phyloP scores from a whole-genome alignment of 257 asterid genomes.

The Jasminum sambac region DNA sequence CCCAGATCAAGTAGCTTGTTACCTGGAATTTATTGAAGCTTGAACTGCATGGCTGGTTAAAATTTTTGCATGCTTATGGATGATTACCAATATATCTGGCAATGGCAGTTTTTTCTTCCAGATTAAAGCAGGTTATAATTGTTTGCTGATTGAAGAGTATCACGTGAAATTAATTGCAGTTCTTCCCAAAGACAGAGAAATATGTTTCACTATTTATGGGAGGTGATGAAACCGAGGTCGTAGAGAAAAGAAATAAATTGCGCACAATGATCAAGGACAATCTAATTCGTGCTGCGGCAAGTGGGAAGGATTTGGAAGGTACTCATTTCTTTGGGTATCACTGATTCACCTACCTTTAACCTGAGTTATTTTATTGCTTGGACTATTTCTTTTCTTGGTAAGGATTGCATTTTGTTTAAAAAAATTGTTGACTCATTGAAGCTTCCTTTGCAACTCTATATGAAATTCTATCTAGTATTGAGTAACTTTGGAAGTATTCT shows the following conservation, averaged over 20 bases:
- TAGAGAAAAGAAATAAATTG: conserved; percentile 64
- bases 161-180: conserved; percentile 49
- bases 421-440: not conserved
- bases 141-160: not conserved
- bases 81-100: not conserved
- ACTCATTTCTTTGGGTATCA: conserved; percentile 6
- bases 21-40: not conserved
- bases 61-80: not conserved
- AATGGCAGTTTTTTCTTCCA: not conserved
- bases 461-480: not conserved
- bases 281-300: conserved; percentile 83
- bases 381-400: not conserved
- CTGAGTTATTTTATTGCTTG: not conserved
- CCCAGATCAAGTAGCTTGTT: not conserved
- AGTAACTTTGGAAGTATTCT: not conserved
- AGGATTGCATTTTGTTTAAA: not conserved
- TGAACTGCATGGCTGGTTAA: not conserved
- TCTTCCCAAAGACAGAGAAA: conserved; percentile 92
- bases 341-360: not conserved
- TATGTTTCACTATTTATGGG: conserved; percentile 82
- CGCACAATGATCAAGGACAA: conserved; percentile 81
- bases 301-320: conserved; percentile 99
- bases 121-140: too few species aligned
- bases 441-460: conserved; percentile 8
- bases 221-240: conserved; percentile 67